These are phyloP conservation scores for Ceratobasidium sp. DNA, from an alignment of 1,284 basidiomycete species.

Conservation along the genomic window DNA sequence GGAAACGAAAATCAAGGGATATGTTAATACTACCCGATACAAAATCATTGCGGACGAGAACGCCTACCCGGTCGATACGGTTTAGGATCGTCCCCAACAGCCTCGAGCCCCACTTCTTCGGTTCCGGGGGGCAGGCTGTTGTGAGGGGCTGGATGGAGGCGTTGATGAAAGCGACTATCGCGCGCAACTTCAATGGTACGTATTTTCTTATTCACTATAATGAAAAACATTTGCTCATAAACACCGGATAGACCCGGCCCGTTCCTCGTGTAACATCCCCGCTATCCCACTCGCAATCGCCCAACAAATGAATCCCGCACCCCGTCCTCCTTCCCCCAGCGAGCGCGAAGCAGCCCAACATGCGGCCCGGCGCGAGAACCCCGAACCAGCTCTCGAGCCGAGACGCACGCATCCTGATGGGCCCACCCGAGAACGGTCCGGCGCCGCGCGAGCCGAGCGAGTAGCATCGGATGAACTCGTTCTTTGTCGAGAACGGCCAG, in stretches of 20 bases:
- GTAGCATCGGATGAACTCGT: slow-evolving; percentile 42
- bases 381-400: slow-evolving; percentile 89
- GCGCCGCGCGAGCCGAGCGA: slow-evolving; percentile 25
- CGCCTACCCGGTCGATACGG: slow-evolving; percentile 88
- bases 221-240: no score
- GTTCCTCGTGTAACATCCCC: slow-evolving; percentile 96
- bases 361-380: slow-evolving; percentile 87
- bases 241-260: slow-evolving; percentile 91
- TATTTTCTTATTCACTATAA: slow-evolving; percentile 51
- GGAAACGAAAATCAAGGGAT: slow-evolving; percentile 96
- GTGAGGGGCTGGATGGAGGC: slow-evolving; percentile 99
- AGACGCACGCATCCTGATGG: slow-evolving; percentile 86
- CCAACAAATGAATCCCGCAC: slow-evolving; percentile 95
- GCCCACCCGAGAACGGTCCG: slow-evolving; percentile 58
- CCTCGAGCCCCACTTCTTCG: slow-evolving; percentile 92
- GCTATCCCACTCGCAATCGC: slow-evolving; percentile 96
- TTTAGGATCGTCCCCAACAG: slow-evolving; percentile 94
- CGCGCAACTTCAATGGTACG: slow-evolving; percentile 88
- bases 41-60: slow-evolving; percentile 95
- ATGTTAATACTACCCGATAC: slow-evolving; percentile 92
- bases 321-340: slow-evolving; percentile 92
- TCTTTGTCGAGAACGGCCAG: slow-evolving; percentile 40
- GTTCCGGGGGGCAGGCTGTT: slow-evolving; percentile 84
- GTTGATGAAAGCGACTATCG: slow-evolving; percentile 98
- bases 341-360: slow-evolving; percentile 91